phyloP scores from a whole-genome alignment of 2,329 filamentous ascomycete species.

The Myriosclerotinia duriaeana region DNA sequence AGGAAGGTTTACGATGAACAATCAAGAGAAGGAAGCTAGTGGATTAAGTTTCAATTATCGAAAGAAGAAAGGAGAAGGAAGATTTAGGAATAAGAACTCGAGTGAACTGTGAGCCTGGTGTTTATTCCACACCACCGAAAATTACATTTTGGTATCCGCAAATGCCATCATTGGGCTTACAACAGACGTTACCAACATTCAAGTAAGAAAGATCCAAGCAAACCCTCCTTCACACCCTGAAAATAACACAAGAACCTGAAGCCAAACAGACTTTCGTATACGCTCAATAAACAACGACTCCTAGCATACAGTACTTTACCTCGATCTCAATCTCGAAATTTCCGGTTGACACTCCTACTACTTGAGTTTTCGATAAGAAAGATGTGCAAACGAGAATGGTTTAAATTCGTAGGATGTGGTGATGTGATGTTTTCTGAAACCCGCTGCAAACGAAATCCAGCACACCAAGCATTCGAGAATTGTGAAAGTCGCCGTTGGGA shows the following conservation, averaged over 20 bases:
- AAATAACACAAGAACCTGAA: not conserved
- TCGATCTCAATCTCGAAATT: not conserved
- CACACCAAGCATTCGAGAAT: not conserved
- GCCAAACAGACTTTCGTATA: not conserved
- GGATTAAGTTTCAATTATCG: not conserved
- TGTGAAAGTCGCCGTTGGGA: not conserved
- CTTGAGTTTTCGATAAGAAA: not conserved
- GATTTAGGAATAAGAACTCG: no score
- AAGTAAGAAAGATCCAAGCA: not conserved
- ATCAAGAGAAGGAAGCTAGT: not conserved
- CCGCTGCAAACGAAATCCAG: not conserved
- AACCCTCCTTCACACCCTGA: not conserved
- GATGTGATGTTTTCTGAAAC: not conserved
- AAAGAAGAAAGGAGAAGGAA: not conserved
- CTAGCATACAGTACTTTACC: not conserved
- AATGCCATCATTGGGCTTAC: not conserved
- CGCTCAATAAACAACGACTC: not conserved
- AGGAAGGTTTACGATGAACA: not conserved
- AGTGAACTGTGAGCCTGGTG: not conserved
- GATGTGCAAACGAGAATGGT: slow-evolving; percentile 11
- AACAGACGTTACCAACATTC: not conserved
- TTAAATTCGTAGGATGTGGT: not conserved
- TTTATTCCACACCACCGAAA: no score
- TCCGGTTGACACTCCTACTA: no score
- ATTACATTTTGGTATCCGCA: not conserved